Percentiles rank a stretch among this genome's conserved stretches.
phyloP scores from a whole-genome alignment of 805 yeast genomes.

The Yarrowia sp. region DNA sequence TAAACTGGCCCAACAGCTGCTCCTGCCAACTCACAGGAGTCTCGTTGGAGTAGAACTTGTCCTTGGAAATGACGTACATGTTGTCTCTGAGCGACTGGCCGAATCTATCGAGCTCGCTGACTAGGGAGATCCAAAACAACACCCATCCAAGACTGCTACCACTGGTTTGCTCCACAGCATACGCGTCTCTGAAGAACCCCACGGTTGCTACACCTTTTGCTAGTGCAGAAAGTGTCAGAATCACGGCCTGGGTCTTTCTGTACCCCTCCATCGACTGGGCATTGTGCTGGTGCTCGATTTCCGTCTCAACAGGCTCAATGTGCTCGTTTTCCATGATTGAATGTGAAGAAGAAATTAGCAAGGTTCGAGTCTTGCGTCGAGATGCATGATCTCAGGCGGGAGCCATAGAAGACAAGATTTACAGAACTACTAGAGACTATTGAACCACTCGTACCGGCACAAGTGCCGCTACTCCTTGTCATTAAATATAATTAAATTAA shows the following conservation, averaged over 20 bases:
- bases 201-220: constrained; percentile 8
- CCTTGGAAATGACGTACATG: constrained; percentile 23
- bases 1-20: background rate
- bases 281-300: background rate
- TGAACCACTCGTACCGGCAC: no score
- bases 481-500: constrained; percentile 26
- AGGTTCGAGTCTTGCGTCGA: background rate
- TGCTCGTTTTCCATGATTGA: background rate
- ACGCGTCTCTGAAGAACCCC: constrained; percentile 10
- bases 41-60: constrained; percentile 25
- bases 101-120: constrained; percentile 15
- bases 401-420: no score
- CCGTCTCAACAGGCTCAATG: background rate
- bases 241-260: background rate
- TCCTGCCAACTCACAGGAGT: constrained; percentile 31
- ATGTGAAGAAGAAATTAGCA: background rate
- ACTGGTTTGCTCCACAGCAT: background rate
- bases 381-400: background rate
- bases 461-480: background rate
- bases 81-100: constrained; percentile 31
- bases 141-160: background rate
- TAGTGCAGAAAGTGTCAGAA: background rate
- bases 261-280: constrained; percentile 6
- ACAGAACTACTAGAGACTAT: no score
- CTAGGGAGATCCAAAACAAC: background rate